Evolutionary conservation across 768 basidiomycete genomes (phyloP), one percentile per base, ranked within the genome.

Genomic region (Cyathus striatus): DNA sequence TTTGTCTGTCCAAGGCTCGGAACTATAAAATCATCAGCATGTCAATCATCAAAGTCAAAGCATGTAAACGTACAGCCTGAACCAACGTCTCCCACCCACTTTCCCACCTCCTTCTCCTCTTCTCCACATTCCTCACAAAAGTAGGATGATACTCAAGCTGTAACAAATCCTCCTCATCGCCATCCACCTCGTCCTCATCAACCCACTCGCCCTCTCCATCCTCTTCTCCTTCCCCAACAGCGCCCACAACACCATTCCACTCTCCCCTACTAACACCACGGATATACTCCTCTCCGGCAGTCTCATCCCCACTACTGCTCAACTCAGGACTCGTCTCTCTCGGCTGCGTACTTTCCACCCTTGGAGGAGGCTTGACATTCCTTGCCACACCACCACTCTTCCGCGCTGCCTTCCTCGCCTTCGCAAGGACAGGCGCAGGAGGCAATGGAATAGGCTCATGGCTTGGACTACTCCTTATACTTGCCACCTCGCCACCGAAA

Each of bases 301-400:
- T 88, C 60, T 87, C 86, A 56, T 90, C 87, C 1, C 86, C 86
- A 14, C 78, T 81, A 1, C 81, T 81, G 7, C 81, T 83, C 35
- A 77, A 73, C 63, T 89, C 87, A 0, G 85, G 86, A 48, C 82
- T 87, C 9, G 86, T 89, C 50, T 90, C 87, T 32, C 86, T 66
- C 5, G 87, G 86, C 52, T 89, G 86, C 0, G 87, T 90, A 51
- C 86, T 89, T 52, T 88, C 83, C 14, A 90, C 87, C 10, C 87
- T 71, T 7, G 84, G 86, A 1, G 87, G 87, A 1, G 81, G 83
- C 54, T 80, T 80, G 25, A 81, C 62, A 26, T 50, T 53, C 18
- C 62, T 51, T 4, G 54, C 45, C 43, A 61, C 56, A 34, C 55
- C 51, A 44, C 60, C 59, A 34, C 55, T 34, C 13, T 51, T 47